Evolutionary conservation across 164 flowering plant genomes (phyloP), one percentile per base, ranked within the genome.

Genomic region (Saururus chinensis): DNA sequence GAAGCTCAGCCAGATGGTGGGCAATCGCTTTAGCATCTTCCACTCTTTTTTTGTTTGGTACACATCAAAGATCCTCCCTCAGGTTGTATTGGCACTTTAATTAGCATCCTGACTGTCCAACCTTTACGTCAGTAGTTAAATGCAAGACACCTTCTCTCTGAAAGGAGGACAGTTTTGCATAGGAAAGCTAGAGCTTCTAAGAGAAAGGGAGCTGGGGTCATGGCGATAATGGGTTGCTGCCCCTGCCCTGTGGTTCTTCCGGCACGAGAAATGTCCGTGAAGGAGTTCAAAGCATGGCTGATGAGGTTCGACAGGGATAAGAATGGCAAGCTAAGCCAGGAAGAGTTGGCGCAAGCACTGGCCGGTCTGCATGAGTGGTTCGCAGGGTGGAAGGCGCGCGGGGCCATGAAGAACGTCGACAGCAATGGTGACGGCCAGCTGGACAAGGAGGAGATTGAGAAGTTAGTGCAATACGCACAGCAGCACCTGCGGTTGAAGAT

Each of bases 211-310:
- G 56, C 20, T 11, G 23, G 53, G 14, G 51, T 17, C 19, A 64
- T 64, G 67, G 67, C 67, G 7, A 64, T 64, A 26, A 30, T 64
- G 61, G 26, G 45, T 8, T 41, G 45, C 40, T 56, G 56, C 24
- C 60, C 65, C 56, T 57, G 45, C 60, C 20, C 45, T 4, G 19
- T 1, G 14, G 51, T 13, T 7, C 66, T 63, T 8, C 67, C 61
- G 0, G 60, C 57, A 22, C 40, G 67, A 7, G 55, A 64, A 53
- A 64, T 64, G 61, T 42, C 67, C 9, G n/a, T 57, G n/a, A 20
- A 49, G 17, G 67, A 64, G 40, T 64, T 64, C 67, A 56, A 26
- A 24, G 19, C 55, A 24, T 64, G 67, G 67, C 59, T 64, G 21
- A 64, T 56, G 60, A 56, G 40, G 45, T 64, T 56, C 20, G 67